Conservation (phyloP, 345 rosid species). For the Triadica sebifera region DNA sequence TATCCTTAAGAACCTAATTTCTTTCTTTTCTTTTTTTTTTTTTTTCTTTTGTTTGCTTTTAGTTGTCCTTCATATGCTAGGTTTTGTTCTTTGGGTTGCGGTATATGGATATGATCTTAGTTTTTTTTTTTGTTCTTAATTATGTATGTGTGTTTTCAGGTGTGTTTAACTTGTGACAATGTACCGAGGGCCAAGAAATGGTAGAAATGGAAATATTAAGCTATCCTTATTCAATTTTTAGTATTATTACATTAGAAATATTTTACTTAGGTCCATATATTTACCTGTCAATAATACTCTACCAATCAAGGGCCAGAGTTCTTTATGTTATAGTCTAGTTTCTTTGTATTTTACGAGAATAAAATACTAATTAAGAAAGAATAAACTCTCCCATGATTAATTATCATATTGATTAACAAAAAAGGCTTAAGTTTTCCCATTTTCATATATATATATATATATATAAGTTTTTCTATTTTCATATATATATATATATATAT, state of each 20-base stretch:
- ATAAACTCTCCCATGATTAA: background rate
- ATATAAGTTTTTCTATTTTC: no score
- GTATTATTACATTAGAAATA: no score
- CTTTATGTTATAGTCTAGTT: no score
- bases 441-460: no score
- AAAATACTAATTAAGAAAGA: conserved; percentile 4
- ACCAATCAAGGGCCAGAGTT: no score
- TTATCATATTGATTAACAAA: conserved; percentile 23
- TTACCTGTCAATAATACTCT: no score
- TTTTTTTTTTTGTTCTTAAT: conserved; percentile 6
- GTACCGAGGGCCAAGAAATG: conserved; percentile 27
- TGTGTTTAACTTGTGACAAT: conserved; percentile 39
- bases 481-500: no score
- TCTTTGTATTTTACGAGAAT: background rate
- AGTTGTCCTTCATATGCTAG: conserved; percentile 11
- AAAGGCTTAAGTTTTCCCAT: conserved; percentile 21
- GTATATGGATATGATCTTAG: conserved; percentile 36
- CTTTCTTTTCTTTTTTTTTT: no score
- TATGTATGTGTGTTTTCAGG: conserved; percentile 30
- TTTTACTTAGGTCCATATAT: no score
- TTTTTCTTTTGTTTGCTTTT: conserved; percentile 7
- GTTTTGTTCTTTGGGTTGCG: conserved; percentile 33
- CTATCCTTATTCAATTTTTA: background rate
- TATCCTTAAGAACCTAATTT: conserved; percentile 37
- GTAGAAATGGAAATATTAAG: conserved; percentile 18